Base-by-base conservation (phyloP, 257 asterid genomes). In the Gentiana dahurica region DNA sequence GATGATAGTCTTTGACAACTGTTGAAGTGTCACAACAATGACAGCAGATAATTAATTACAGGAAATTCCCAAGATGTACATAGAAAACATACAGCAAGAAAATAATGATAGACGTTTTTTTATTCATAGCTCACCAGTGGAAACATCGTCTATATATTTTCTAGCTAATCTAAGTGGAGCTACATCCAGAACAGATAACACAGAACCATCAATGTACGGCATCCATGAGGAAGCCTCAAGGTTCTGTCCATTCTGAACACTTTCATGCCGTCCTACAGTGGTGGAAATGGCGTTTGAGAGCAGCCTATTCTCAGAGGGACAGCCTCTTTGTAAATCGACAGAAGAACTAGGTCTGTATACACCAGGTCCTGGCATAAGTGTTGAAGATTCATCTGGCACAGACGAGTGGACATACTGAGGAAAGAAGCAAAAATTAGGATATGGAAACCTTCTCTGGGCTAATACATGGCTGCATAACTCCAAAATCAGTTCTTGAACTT, bases 91-190 rank as follows among this genome's bases (percentile, higher is more conserved):
- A 54, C 61, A 44, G 58, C 48, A 71, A 61, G 57, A 13, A 41
- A 37, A 34, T 43, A 36, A 46, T 45, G 65, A 66, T 34, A 59
- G 24, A 41, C 46, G 46, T 57, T 49, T 65, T 9, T 34, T 65
- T 57, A 64, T 55, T 59, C 54, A 66, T 54, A 59, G 67, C 85
- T 51, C 69, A 88, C 98, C 95, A 63, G 80, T 63, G 76, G 82
- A 77, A 74, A 88, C 88, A 63, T 92, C 98, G 54, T 80, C 76
- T 11, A 88, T 71, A 68, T 74, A 92, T 77, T 71, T 79, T 61
- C 77, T 83, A 68, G 72, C 89, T 59, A 92, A 78, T 72, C 73
- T 78, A 61, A 92, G 86, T 5, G 98, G 97, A 60, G 95, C 95
- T 62, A 88, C 98, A 78, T 92, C 98, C 64, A 73, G 64, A 65